phyloP scores from a whole-genome alignment of 768 basidiomycete species.

The Boletus sp. region DNA sequence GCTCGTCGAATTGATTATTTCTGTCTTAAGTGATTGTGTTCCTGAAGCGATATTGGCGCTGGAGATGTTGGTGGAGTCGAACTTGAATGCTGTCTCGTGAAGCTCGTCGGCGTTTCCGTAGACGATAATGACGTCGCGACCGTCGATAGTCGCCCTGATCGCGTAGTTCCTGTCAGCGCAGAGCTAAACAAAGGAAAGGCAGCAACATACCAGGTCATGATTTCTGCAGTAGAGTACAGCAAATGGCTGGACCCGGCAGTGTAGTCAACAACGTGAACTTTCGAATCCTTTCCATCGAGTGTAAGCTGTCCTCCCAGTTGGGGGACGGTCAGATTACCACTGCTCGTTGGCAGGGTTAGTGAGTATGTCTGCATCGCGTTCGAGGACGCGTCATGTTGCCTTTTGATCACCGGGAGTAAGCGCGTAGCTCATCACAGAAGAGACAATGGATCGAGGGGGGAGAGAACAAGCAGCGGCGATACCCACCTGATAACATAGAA shows the following conservation, averaged over 20 bases:
- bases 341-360: constrained; percentile 43
- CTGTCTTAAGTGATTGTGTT: constrained; percentile 33
- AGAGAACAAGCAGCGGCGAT: neutral
- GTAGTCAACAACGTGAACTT: constrained; percentile 51
- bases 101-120: constrained; percentile 47
- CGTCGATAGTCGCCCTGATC: constrained; percentile 45
- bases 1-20: constrained; percentile 32
- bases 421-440: neutral
- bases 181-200: neutral
- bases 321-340: constrained; percentile 41
- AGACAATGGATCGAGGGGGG: neutral
- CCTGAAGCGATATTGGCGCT: constrained; percentile 21
- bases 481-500: constrained; percentile 39
- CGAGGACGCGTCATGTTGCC: constrained; percentile 14
- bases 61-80: constrained; percentile 25
- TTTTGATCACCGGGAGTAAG: constrained; percentile 10
- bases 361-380: constrained; percentile 27
- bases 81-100: constrained; percentile 48
- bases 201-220: constrained; percentile 42
- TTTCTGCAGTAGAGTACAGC: constrained; percentile 48
- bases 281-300: constrained; percentile 51
- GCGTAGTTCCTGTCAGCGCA: neutral
- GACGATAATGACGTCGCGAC: constrained; percentile 44
- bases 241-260: constrained; percentile 41
- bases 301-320: constrained; percentile 41